A percentile compares a stretch with the other conserved stretches of the same genome.
phyloP scores from a whole-genome alignment of 2,329 filamentous ascomycete species.

The Hirsutella minnesotensis region DNA sequence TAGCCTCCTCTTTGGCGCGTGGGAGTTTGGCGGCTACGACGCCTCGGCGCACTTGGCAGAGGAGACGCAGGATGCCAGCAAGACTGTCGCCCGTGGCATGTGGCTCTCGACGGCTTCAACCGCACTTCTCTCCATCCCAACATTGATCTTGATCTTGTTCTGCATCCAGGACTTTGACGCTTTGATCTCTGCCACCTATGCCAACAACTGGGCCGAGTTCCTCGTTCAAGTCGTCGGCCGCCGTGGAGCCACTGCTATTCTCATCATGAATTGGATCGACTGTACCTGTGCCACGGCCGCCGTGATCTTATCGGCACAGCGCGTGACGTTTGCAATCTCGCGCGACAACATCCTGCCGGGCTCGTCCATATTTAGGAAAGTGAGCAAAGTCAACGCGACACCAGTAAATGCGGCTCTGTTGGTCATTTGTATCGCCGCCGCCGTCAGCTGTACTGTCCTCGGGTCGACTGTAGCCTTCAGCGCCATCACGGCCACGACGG shows the following conservation, averaged over 20 bases:
- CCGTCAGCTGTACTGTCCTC: constrained; percentile 1
- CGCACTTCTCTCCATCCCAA: constrained; percentile 2
- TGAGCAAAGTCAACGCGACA: background rate
- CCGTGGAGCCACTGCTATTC: constrained; percentile 2
- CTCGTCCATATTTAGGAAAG: background rate
- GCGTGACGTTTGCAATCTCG: constrained; percentile 3
- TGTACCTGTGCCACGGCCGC: constrained; percentile 4
- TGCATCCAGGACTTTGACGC: constrained; percentile 4
- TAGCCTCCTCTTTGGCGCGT: constrained; percentile 1
- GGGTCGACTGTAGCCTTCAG: constrained; percentile 2
- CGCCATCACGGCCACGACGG: constrained; percentile 2
- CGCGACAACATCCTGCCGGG: constrained; percentile 3
- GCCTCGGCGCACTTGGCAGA: constrained; percentile 4
- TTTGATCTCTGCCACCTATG: constrained; percentile 1
- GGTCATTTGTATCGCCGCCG: background rate
- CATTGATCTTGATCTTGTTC: constrained; percentile 3
- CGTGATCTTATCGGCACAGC: constrained; percentile 1
- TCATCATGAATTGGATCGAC: constrained; percentile 3
- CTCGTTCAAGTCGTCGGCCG: constrained; percentile 2
- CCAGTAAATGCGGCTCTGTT: constrained; percentile 2
- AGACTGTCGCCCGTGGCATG: constrained; percentile 2
- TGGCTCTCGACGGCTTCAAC: constrained; percentile 2
- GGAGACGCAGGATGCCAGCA: constrained; percentile 3
- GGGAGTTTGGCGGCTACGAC: constrained; percentile 3
- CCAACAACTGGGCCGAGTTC: constrained; percentile 5